These are phyloP conservation scores for Colletotrichum sp. DNA, from an alignment of 2,329 filamentous ascomycete genomes.

Conservation along the genomic window DNA sequence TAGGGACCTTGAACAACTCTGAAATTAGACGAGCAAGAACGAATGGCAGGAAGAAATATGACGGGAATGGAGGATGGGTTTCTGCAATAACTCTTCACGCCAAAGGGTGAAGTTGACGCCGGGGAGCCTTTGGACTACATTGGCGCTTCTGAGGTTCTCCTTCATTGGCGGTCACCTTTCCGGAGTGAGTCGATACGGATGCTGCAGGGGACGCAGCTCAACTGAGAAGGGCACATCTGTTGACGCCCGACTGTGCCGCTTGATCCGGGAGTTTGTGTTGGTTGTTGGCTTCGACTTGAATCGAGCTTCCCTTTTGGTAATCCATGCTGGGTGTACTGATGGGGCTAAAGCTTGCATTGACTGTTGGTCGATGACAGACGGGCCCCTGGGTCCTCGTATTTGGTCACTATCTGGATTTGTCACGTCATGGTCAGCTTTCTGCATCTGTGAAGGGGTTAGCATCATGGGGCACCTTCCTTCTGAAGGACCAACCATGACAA, in stretches of 20 bases:
- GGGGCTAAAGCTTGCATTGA: neutral
- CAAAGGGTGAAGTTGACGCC: no score
- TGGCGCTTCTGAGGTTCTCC: neutral
- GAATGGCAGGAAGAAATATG: rapidly evolving
- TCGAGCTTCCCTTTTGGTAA: neutral
- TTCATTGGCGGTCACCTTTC: neutral
- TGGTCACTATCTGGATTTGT: neutral
- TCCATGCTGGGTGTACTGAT: neutral
- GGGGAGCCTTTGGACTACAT: neutral
- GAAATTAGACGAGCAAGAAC: no score
- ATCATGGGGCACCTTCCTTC: neutral
- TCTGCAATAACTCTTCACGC: neutral
- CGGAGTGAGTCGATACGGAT: neutral
- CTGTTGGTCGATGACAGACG: neutral
- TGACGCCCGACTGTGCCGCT: neutral
- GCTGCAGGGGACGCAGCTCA: neutral
- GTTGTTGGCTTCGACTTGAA: neutral
- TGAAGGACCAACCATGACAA: neutral
- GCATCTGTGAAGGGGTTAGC: neutral
- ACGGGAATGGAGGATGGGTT: rapidly evolving
- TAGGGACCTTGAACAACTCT: no score
- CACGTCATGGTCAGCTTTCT: neutral
- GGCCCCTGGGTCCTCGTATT: neutral
- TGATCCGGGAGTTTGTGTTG: neutral
- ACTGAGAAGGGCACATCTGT: neutral